These are phyloP conservation scores for Puccinia horiana DNA, from an alignment of 1,284 basidiomycete genomes.

Conservation along the genomic window DNA sequence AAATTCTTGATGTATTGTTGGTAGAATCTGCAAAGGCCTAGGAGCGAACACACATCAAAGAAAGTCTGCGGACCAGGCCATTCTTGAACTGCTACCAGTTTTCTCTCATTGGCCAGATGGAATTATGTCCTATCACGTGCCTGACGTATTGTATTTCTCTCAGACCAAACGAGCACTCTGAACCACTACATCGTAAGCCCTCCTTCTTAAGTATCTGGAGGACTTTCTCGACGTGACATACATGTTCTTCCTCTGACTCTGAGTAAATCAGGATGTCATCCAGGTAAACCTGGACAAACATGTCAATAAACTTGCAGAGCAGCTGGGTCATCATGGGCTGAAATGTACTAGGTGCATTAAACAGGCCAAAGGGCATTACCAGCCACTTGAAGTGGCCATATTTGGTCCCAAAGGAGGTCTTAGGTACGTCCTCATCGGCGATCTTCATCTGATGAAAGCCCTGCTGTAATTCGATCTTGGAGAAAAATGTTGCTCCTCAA, in stretches of 20 bases:
- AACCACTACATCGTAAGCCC: conserved; percentile 33
- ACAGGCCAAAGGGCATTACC: conserved; percentile 50
- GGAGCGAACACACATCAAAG: conserved; percentile 58
- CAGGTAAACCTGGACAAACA: conserved; percentile 23
- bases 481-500: background rate
- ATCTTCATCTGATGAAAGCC: conserved; percentile 25
- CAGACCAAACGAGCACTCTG: conserved; percentile 46
- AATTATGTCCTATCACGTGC: conserved; percentile 57
- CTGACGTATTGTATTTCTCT: conserved; percentile 61
- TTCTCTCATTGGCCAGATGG: conserved; percentile 61
- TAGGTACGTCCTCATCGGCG: background rate
- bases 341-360: too few species aligned
- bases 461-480: conserved; percentile 1
- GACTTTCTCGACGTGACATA: conserved; percentile 26
- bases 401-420: conserved; percentile 32
- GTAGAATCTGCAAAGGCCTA: conserved; percentile 62
- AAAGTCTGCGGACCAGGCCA: conserved; percentile 60
- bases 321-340: conserved; percentile 50
- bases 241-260: conserved; percentile 25
- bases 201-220: background rate
- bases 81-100: conserved; percentile 59
- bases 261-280: conserved; percentile 51
- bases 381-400: conserved; percentile 21
- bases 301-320: conserved; percentile 11
- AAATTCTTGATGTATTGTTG: conserved; percentile 61